Evolutionary conservation across 257 asterid species (phyloP), one percentile per base, ranked within the genome.

Genomic region (Capsicum baccatum): DNA sequence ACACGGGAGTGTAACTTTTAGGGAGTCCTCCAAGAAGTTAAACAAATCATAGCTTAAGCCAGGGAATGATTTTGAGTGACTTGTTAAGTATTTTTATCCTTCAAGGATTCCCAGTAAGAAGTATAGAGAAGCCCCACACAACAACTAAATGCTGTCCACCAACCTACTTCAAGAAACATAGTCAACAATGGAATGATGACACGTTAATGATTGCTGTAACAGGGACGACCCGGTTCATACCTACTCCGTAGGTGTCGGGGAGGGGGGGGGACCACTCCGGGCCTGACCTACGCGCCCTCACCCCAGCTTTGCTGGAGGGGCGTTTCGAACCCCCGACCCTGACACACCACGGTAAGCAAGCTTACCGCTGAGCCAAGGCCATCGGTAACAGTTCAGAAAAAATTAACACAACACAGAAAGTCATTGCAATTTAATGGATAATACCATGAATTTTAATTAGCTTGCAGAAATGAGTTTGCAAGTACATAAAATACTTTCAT

Each of bases 81-180:
- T 78, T 78, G 21, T 54, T 26, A 78, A 26, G 64, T 78, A 78
- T 26, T 78, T 14, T 26, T 15, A 54, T 78, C 64, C 64, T 78
- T 78, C 81, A 54, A 78, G 8, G 64, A 76, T 8, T 78, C 63
- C 81, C 63, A 21, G 81, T 76, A 63, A 76, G 81, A 21, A 76
- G 82, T 54, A 78, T 55, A 78, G 48, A 54, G 47, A 47, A 52
- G 50, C 33, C 82, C 48, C 64, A 54, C 64, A 26, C 47, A 76
- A 76, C 26, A 78, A 78, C 64, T 54, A 26, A 33, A 26, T 52
- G 82, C 26, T 54, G 33, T 78, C 64, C 82, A 78, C 64, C 64
- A 78, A 8, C 82, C 64, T 33, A 76, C 82, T 54, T 26, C 64
- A 14, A 78, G 82, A 78, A 26, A 78, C 64, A 47, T n/a, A 54